Evolutionary conservation across 352 stramenopile genomes (phyloP).

Genomic region (Pythium apleroticum): DNA sequence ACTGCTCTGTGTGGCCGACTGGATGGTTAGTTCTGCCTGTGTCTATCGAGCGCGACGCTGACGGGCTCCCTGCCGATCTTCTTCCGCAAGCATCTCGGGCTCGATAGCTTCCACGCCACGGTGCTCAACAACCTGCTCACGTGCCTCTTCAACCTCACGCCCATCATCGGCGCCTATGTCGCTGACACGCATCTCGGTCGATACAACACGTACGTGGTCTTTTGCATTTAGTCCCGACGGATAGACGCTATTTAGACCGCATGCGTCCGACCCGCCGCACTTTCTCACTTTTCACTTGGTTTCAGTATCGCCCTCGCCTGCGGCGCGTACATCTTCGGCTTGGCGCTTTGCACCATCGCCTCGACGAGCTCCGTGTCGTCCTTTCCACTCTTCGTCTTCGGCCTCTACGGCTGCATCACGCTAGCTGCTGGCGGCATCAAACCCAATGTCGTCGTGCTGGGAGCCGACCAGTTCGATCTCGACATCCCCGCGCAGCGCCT

Average conservation of each 20-base stretch:
- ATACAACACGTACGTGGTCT: slow-evolving; percentile 56
- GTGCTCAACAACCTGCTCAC: slow-evolving; percentile 85
- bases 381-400: slow-evolving; percentile 73
- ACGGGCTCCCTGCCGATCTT: slow-evolving; percentile 85
- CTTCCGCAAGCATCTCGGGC: slow-evolving; percentile 81
- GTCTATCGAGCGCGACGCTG: slow-evolving; percentile 81
- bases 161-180: slow-evolving; percentile 83
- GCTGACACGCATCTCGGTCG: slow-evolving; percentile 79
- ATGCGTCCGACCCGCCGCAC: background rate
- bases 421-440: slow-evolving; percentile 44
- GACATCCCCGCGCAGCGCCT: slow-evolving; percentile 56
- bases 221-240: slow-evolving; percentile 9
- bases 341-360: slow-evolving; percentile 71
- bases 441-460: slow-evolving; percentile 43
- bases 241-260: background rate
- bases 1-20: slow-evolving; percentile 10
- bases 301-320: slow-evolving; percentile 75
- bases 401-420: slow-evolving; percentile 74
- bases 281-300: slow-evolving; percentile 22
- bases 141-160: slow-evolving; percentile 84
- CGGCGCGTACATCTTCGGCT: slow-evolving; percentile 59
- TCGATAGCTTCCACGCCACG: slow-evolving; percentile 73
- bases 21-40: slow-evolving; percentile 68
- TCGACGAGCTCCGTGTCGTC: slow-evolving; percentile 56
- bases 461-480: slow-evolving; percentile 80